Evolutionary conservation across 2,329 filamentous ascomycete genomes (phyloP).

Genomic region (Colletotrichum sp.): DNA sequence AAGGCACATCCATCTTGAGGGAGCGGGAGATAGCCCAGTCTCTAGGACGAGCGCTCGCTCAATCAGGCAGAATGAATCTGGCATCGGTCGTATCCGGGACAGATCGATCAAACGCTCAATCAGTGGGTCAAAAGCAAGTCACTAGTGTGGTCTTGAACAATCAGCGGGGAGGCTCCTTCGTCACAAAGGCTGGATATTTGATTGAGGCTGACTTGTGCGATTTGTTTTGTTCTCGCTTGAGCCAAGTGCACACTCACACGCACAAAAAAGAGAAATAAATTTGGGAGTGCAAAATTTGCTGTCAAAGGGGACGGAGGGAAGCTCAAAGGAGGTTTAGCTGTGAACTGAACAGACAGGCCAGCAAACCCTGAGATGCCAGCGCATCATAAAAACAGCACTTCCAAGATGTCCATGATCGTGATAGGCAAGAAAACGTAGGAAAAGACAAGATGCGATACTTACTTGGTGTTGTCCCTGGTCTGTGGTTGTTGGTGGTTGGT

Average conservation of each 20-base stretch:
- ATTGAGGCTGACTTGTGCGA: not conserved
- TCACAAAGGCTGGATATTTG: not conserved
- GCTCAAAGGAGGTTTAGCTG: not conserved
- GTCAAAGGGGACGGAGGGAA: not conserved
- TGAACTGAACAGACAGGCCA: not conserved
- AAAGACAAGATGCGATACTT: not conserved
- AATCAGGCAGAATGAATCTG: not conserved
- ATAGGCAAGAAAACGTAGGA: not conserved
- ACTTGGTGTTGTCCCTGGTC: not conserved
- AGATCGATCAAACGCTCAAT: not conserved
- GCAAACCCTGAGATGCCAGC: not conserved
- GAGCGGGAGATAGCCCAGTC: not conserved
- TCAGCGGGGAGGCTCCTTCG: not conserved
- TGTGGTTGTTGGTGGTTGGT: not conserved
- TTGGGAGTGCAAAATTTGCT: not conserved
- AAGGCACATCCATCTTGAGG: not conserved
- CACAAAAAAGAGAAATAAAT: not conserved
- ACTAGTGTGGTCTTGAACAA: not conserved
- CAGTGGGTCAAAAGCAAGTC: not conserved
- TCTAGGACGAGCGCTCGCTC: not conserved
- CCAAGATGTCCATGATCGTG: not conserved
- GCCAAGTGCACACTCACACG: not conserved
- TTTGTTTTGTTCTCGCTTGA: not conserved
- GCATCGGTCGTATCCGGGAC: not conserved
- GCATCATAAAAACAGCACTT: not conserved